A percentile compares a stretch with the other conserved stretches of the same genome.
phyloP scores from a whole-genome alignment of 2,329 filamentous ascomycete species.

The Nannizzia gypsea region DNA sequence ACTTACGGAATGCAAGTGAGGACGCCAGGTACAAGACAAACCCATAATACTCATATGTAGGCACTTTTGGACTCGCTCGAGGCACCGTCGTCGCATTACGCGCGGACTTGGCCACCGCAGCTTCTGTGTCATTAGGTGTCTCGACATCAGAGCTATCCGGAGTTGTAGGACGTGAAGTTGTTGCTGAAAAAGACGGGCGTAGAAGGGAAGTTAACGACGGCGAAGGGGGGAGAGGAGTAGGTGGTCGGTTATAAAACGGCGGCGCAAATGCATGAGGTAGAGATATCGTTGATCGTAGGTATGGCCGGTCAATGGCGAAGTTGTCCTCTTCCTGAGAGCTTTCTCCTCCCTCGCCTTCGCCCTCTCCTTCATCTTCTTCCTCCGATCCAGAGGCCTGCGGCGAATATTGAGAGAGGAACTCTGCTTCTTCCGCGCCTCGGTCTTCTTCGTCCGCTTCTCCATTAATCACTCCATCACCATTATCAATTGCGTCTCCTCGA shows the following conservation, averaged over 20 bases:
- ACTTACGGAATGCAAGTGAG: conserved; percentile 64
- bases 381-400: conserved; percentile 9
- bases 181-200: conserved; percentile 52
- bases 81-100: conserved; percentile 55
- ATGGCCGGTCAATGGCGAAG: conserved; percentile 25
- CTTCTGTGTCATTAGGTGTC: conserved; percentile 47
- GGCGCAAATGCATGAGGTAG: conserved; percentile 50
- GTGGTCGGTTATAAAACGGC: conserved; percentile 95
- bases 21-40: conserved; percentile 93
- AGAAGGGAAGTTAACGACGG: conserved; percentile 86
- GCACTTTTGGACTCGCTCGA: conserved; percentile 79
- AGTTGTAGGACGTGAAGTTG: conserved; percentile 78
- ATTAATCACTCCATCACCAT: conserved; percentile 1
- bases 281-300: conserved; percentile 31
- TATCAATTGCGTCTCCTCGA: conserved; percentile 19
- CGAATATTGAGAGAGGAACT: conserved; percentile 36
- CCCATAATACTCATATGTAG: conserved; percentile 99
- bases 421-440: conserved; percentile 25
- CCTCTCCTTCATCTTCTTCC: conserved; percentile 11
- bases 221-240: conserved; percentile 82
- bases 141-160: conserved; percentile 88
- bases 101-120: conserved; percentile 49
- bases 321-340: conserved; percentile 20
- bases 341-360: conserved; percentile 14
- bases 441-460: conserved; percentile 19